phyloP scores from a whole-genome alignment of 257 asterid genomes.

The Primulina huaijiensis region DNA sequence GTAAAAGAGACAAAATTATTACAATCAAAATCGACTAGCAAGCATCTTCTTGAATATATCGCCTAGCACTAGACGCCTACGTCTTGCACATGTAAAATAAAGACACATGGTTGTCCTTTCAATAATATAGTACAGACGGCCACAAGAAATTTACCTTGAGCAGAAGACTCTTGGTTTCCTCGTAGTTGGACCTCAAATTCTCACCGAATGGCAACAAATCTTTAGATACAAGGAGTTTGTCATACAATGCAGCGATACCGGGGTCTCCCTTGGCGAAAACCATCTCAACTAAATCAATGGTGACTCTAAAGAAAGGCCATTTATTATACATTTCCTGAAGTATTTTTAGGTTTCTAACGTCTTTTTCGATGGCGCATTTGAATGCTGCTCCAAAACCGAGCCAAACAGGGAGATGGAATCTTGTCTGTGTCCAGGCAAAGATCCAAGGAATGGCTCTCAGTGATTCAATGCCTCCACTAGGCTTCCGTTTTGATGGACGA shows the following conservation, averaged over 20 bases:
- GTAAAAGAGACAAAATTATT: neutral
- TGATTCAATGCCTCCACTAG: conserved; percentile 54
- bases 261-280: conserved; percentile 60
- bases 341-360: conserved; percentile 37
- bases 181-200: conserved; percentile 38
- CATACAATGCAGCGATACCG: conserved; percentile 46
- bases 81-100: too few species aligned
- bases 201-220: conserved; percentile 45
- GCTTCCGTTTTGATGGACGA: conserved; percentile 58
- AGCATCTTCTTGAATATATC: neutral
- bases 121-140: conserved; percentile 3
- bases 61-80: neutral
- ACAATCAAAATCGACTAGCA: neutral
- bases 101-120: too few species aligned
- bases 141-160: conserved; percentile 33
- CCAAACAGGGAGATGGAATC: conserved; percentile 63
- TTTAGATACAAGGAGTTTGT: conserved; percentile 48
- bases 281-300: conserved; percentile 52
- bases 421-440: conserved; percentile 61
- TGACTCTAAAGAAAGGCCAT: conserved; percentile 60
- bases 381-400: conserved; percentile 55
- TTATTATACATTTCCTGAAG: conserved; percentile 46
- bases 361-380: conserved; percentile 40
- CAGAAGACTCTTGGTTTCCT: conserved; percentile 39
- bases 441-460: conserved; percentile 65